Percentiles rank a stretch among this genome's conserved stretches.
Conservation (phyloP, 2,329 filamentous ascomycete genomes). For the Colletotrichum liaoningense region DNA sequence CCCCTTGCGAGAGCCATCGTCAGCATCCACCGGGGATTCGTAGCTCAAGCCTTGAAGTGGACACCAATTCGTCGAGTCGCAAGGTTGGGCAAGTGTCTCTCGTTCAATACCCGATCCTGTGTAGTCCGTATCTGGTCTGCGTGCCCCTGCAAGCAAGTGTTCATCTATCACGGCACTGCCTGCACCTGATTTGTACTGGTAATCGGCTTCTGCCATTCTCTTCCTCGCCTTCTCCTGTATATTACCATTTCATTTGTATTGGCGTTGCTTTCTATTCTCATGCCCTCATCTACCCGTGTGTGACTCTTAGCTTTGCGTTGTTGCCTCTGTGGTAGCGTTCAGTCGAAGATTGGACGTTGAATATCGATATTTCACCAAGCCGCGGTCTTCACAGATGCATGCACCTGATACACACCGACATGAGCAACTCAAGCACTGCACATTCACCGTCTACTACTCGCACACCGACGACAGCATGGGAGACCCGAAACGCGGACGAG, state of each 20-base stretch:
- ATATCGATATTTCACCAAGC: background rate
- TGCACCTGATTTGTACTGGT: background rate
- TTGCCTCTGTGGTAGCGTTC: background rate
- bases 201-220: background rate
- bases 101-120: background rate
- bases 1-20: background rate
- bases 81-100: background rate
- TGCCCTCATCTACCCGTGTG: background rate
- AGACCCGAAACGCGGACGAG: conserved; percentile 17
- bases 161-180: background rate
- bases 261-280: background rate
- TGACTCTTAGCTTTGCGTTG: background rate
- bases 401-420: background rate
- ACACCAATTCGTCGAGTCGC: background rate
- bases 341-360: background rate
- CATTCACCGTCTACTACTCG: background rate
- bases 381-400: background rate
- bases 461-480: conserved; percentile 13
- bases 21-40: background rate
- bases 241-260: background rate
- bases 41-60: background rate
- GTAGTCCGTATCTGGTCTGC: background rate
- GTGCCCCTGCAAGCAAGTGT: background rate
- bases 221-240: background rate
- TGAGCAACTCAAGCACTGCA: background rate